Percentiles rank a stretch among this genome's conserved stretches.
Evolutionary conservation across 306 rosid genomes (phyloP).

Genomic region (Quercus gilva): DNA sequence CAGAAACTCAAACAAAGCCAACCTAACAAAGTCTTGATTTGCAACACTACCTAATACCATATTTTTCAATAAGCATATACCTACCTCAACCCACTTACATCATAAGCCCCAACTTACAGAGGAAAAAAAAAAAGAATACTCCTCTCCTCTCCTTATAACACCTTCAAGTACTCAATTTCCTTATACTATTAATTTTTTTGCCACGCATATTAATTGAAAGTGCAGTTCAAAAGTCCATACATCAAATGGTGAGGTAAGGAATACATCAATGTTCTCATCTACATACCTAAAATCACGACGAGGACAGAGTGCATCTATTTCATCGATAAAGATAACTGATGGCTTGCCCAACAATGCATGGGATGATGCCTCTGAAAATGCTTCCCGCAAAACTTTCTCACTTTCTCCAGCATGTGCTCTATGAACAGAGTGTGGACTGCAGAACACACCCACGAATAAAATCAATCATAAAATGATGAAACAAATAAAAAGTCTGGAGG

Average conservation of each 20-base stretch:
- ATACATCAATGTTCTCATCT: constrained; percentile 3
- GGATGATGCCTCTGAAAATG: constrained; percentile 71
- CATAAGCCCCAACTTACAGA: neutral
- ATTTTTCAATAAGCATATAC: neutral
- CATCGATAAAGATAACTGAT: constrained; percentile 78
- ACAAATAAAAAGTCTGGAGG: constrained; percentile 2
- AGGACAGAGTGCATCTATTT: constrained; percentile 88
- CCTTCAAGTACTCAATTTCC: neutral
- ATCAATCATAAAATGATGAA: constrained; percentile 9
- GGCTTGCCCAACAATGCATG: constrained; percentile 57
- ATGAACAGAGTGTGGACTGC: constrained; percentile 79
- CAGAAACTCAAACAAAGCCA: neutral
- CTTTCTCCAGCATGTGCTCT: constrained; percentile 79
- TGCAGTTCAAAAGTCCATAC: neutral
- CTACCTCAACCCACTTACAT: neutral
- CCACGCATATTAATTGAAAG: neutral
- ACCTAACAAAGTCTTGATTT: neutral
- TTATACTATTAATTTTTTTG: too few relatives aligned
- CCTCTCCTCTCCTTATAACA: neutral
- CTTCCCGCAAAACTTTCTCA: constrained; percentile 73
- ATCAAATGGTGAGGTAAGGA: constrained; percentile 10
- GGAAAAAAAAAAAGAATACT: neutral
- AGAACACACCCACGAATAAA: constrained; percentile 20
- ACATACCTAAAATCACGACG: constrained; percentile 74
- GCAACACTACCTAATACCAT: neutral